Evolutionary conservation across 192 early-diverging fungal species (phyloP).

Genomic region (Oehlia diaphana): DNA sequence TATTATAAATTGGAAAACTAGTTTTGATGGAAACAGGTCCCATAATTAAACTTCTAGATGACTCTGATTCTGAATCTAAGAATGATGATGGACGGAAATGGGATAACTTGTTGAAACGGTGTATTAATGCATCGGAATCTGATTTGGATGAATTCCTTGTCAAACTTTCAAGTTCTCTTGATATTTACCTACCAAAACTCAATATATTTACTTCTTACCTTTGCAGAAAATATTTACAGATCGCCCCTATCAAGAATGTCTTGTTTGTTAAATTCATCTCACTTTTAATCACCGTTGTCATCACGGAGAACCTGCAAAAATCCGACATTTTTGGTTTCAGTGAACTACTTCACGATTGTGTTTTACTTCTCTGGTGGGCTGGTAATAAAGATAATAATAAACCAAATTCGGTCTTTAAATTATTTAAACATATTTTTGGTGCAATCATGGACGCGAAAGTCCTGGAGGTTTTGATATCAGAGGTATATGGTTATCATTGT

Average conservation of each 20-base stretch:
- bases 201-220: neutral
- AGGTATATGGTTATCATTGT: neutral
- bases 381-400: neutral
- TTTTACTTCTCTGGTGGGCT: neutral
- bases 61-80: neutral
- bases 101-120: neutral
- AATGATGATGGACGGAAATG: neutral
- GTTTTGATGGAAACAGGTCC: too few relatives aligned
- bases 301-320: neutral
- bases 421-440: neutral
- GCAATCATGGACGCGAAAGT: neutral
- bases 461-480: neutral
- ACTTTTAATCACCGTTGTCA: neutral
- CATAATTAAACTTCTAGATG: constrained; percentile 4
- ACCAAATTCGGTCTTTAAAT: neutral
- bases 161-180: neutral
- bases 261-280: neutral
- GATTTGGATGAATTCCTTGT: neutral
- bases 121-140: neutral
- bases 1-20: too few relatives aligned
- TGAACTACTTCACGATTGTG: neutral
- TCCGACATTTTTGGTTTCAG: neutral
- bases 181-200: neutral
- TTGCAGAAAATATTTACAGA: neutral
- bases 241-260: neutral